Evolutionary conservation across 441 rosid genomes (phyloP).

Genomic region (Dalechampia spathulata): DNA sequence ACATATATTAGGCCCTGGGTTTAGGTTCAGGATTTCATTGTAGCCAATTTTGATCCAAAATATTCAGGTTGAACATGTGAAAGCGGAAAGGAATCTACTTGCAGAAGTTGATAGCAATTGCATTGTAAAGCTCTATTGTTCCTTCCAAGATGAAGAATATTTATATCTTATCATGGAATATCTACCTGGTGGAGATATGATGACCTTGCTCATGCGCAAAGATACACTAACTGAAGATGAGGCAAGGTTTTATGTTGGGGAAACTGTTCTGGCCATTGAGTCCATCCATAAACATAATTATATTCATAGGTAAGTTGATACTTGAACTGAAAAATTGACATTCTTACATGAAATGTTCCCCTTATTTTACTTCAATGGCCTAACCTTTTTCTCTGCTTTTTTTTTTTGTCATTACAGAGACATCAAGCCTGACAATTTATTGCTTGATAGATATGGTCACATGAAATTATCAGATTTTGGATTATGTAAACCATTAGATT

Average conservation of each 20-base stretch:
- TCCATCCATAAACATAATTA: constrained; percentile 94
- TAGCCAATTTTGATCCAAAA: constrained; percentile 15
- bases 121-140: constrained; percentile 88
- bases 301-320: constrained; percentile 65
- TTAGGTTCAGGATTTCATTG: neutral
- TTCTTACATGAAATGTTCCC: neutral
- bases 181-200: constrained; percentile 99
- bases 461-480: constrained; percentile 97
- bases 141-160: constrained; percentile 94
- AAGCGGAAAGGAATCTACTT: constrained; percentile 93
- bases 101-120: constrained; percentile 98
- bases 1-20: constrained; percentile 2
- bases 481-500: constrained; percentile 87
- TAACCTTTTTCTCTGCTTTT: constrained; percentile 11
- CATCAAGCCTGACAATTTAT: constrained; percentile 91
- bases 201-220: constrained; percentile 94
- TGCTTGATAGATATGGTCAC: constrained; percentile 84
- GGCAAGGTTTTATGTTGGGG: constrained; percentile 91
- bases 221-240: constrained; percentile 89
- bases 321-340: neutral
- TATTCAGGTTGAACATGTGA: constrained; percentile 92
- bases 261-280: constrained; percentile 89
- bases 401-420: constrained; percentile 72
- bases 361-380: neutral
- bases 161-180: constrained; percentile 96